Evolutionary conservation across 495 filamentous ascomycete genomes (phyloP), one percentile per base, ranked within the genome.

Genomic region (Margaritispora aquatica): DNA sequence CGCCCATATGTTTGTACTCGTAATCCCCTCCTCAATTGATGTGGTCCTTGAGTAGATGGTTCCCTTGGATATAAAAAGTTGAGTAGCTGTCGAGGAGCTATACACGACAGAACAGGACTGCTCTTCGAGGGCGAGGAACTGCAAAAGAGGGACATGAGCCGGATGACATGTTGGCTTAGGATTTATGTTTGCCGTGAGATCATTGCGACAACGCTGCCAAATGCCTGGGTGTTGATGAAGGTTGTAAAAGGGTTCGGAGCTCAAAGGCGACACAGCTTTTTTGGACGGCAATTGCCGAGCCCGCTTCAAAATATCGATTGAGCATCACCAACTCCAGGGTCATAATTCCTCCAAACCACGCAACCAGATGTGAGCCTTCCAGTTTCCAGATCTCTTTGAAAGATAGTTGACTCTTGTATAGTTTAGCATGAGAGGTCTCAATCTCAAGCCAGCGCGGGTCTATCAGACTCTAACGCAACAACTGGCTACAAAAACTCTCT

Each of bases 361-460:
- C 9, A 24, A 11, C 4, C 47, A 4, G 20, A 4, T 50, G 47
- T 50, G 26, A 50, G 47, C 26, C 11, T 8, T n/a, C n/a, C n/a
- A n/a, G n/a, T n/a, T n/a, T n/a, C n/a, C n/a, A n/a, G n/a, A n/a
- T n/a, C n/a, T n/a, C n/a, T n/a, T 5, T 24, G 20, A 50, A 23
- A 50, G 47, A 9, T 23, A 24, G n/a, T 24, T 7, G 4, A 10
- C 47, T 24, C 20, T 3, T 19, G 26, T 51, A 24, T 46, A 17
- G 19, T 11, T 54, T n/a, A 63, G 59, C 36, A 88, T 88, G 86
- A 83, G 85, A 64, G 84, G 85, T 67, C 82, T 84, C 73, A 81
- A 90, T 69, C 79, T 94, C 71, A 83, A 83, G 64, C 79, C 91
- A 58, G 76, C 88, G 54, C 83, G 86, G 59, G 89, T 95, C 55